Evolutionary conservation across 805 yeast species (phyloP).

Genomic region (Starmerella davenportii): DNA sequence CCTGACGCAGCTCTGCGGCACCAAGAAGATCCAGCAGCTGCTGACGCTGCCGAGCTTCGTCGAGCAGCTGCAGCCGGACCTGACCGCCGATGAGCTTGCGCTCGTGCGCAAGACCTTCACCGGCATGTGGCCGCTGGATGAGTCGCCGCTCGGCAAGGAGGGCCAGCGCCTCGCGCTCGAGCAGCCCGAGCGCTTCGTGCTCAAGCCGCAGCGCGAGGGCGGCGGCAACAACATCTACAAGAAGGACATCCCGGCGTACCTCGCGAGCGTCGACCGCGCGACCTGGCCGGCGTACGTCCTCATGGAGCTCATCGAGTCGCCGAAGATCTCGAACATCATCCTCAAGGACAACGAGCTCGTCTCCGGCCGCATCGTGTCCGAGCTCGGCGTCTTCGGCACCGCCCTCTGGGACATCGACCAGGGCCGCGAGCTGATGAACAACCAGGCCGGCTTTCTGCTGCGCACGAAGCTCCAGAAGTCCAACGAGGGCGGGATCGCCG

Average conservation of each 20-base stretch:
- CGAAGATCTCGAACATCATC: conserved; percentile 48
- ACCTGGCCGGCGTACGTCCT: conserved; percentile 84
- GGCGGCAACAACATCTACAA: conserved; percentile 93
- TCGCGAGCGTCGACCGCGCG: conserved; percentile 37
- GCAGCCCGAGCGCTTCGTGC: conserved; percentile 52
- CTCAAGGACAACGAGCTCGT: conserved; percentile 45
- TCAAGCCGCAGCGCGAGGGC: conserved; percentile 97
- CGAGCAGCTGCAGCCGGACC: conserved; percentile 28
- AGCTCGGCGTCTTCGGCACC: conserved; percentile 80
- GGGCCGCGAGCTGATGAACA: conserved; percentile 42
- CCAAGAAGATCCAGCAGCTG: conserved; percentile 84
- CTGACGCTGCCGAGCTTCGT: conserved; percentile 42
- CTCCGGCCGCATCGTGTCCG: conserved; percentile 68
- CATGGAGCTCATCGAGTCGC: conserved; percentile 83
- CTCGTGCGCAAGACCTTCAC: conserved; percentile 49
- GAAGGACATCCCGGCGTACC: conserved; percentile 61
- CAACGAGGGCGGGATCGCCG: conserved; percentile 97
- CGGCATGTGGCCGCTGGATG: conserved; percentile 71
- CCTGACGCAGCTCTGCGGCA: conserved; percentile 77
- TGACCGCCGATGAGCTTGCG: conserved; percentile 17
- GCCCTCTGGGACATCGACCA: conserved; percentile 49
- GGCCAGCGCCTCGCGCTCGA: conserved; percentile 55
- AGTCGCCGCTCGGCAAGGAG: conserved; percentile 37
- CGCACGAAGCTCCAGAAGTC: conserved; percentile 76
- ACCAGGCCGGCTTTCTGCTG: conserved; percentile 64